Evolutionary conservation across 1,284 basidiomycete genomes (phyloP).

Genomic region (Boletus subluridellus): DNA sequence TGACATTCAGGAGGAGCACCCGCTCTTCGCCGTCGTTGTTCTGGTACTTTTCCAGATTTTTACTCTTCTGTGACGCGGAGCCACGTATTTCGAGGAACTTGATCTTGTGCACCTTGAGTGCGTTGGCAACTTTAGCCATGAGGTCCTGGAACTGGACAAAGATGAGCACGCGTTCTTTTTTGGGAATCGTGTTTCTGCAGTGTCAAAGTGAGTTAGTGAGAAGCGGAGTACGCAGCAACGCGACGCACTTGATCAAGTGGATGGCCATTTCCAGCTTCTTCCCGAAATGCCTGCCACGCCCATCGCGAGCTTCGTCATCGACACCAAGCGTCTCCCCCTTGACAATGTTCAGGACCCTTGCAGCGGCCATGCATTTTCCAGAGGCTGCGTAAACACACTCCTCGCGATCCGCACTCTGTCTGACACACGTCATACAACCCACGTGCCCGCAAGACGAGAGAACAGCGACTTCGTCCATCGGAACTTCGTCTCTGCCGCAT

Average conservation of each 20-base stretch:
- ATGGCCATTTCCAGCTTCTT: conserved; percentile 86
- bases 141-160: conserved; percentile 95
- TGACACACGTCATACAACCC: conserved; percentile 76
- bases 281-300: conserved; percentile 77
- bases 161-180: conserved; percentile 79
- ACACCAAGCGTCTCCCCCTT: conserved; percentile 78
- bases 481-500: conserved; percentile 55
- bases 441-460: conserved; percentile 89
- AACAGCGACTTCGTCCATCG: conserved; percentile 71
- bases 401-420: conserved; percentile 67
- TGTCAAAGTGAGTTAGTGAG: conserved; percentile 10
- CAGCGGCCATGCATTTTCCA: conserved; percentile 70
- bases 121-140: conserved; percentile 85
- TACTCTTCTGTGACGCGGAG: conserved; percentile 71
- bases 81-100: conserved; percentile 81
- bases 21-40: conserved; percentile 66
- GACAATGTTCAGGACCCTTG: conserved; percentile 75
- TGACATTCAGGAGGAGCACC: conserved; percentile 85
- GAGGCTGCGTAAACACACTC: conserved; percentile 73
- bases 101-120: conserved; percentile 70
- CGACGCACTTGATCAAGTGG: conserved; percentile 71
- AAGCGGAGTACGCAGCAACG: not conserved
- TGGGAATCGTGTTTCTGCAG: conserved; percentile 61
- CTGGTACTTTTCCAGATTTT: conserved; percentile 82
- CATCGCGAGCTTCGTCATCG: conserved; percentile 72